Percentiles rank a stretch among this genome's conserved stretches.
Evolutionary conservation across 805 yeast species (phyloP).

Genomic region (Hanseniaspora hatyaiensis): DNA sequence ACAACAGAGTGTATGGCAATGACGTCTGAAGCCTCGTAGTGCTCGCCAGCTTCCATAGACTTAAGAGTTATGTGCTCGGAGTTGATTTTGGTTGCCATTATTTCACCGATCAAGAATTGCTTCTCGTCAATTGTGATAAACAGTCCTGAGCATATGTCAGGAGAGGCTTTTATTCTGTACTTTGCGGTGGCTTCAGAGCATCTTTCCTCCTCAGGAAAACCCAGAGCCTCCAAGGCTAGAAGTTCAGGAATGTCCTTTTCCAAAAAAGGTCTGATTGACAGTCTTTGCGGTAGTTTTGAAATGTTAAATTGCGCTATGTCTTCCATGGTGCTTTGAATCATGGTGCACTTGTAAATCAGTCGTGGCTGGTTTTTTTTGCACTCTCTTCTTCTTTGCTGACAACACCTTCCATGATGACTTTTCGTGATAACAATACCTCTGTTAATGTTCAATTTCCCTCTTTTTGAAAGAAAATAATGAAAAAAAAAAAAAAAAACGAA

Average conservation of each 20-base stretch:
- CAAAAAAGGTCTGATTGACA: constrained; percentile 14
- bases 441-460: no score
- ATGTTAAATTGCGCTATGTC: constrained; percentile 12
- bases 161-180: constrained; percentile 70
- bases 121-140: constrained; percentile 46
- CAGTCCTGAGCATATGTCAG: constrained; percentile 82
- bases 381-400: no score
- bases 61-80: constrained; percentile 25
- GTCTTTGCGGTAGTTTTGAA: constrained; percentile 11
- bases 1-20: constrained; percentile 78
- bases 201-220: constrained; percentile 63
- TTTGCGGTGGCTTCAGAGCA: constrained; percentile 49
- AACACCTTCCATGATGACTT: no score
- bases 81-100: constrained; percentile 61
- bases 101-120: constrained; percentile 67
- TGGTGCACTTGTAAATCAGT: not conserved
- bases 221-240: constrained; percentile 46
- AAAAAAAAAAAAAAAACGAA: not conserved
- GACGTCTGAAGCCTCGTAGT: constrained; percentile 58
- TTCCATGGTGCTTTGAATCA: constrained; percentile 4
- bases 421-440: no score
- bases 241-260: constrained; percentile 52
- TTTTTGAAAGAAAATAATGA: not conserved
- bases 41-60: constrained; percentile 35
- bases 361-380: not conserved